Base-by-base conservation (phyloP, 2,329 filamentous ascomycete species). In the Xylariaceae sp. region DNA sequence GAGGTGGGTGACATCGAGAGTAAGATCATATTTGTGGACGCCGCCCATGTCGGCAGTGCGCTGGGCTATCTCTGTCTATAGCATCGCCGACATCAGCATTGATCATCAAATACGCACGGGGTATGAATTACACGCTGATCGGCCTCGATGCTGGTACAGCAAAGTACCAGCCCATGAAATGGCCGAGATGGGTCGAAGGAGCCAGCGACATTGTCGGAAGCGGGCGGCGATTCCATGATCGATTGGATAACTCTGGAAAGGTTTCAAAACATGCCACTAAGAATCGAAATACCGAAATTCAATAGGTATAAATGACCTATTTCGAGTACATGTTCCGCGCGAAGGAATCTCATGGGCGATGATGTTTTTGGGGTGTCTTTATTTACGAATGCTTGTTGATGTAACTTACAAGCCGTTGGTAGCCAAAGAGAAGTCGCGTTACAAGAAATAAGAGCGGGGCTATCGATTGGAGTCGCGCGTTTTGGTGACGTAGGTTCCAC, bases 1-100 rank as follows among this genome's bases (percentile, higher is more conserved):
- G 51, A 99, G 85, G 77, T 99, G 94, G 4, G 94, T 97, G 52
- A 96, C 91, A 73, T 97, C 91, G 58, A 89, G 90, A n/a, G 92
- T 97, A 50, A 99, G 84, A 73, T 99, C 92, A 74, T 92, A 88
- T 69, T 89, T 92, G 80, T 96, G 89, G 61, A 83, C 75, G 54
- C 92, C 94, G 65, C 94, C 94, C 79, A 99, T 91, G 71, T 96
- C 85, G 64, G 80, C 75, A 15, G 89, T 89, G 62, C 86, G 84
- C 53, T 80, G 75, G 13, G 83, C 84, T 53, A 91, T 80, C 56
- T 84, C 78, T 49, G 76, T 75, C 80, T 82, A 60, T 3, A 60
- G 1, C 49, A 35, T 15, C 23, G 15, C 15, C 11, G 11, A 13
- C 17, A 13, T 35, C 30, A 30, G 61, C 61, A 51, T 17, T 15